Base-by-base conservation (phyloP, 306 rosid genomes). In the Ormosia emarginata region DNA sequence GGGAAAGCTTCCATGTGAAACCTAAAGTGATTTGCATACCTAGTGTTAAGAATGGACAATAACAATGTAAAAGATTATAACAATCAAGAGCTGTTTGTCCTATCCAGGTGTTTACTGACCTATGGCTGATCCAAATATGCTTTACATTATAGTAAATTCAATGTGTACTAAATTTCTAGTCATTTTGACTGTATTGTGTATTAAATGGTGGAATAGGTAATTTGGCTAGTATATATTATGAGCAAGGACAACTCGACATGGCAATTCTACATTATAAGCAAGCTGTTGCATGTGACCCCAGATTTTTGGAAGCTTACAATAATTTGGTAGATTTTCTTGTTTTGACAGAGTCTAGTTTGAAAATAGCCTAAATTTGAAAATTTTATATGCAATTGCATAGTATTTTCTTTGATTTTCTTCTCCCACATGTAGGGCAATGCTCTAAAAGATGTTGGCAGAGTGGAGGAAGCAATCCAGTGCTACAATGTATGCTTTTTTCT, bases 261-360 rank as follows among this genome's bases (percentile, higher is more conserved):
- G 99, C 99, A 62, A 92, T 96, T 82, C 85, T 92, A 79, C 98
- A 96, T 85, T 96, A 93, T 63, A 96, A 94, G 91, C 98, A 91
- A 88, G 99, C 99, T 72, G 90, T 96, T 76, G 57, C 94, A 58
- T 87, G 88, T 69, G 99, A 96, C 81, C 92, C 98, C 81, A 87
- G 96, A 86, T 93, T 96, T 89, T 88, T 96, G 94, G 99, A 96
- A 83, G 99, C 99, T 33, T 96, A 92, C 86, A 96, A 96, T 81
- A 96, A 96, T 84, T 86, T 96, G 99, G 99, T 96, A 76, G 62
- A 93, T 87, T 84, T 8, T 75, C 56, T 69, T 84, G 59, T 47
- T 43, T 7, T 59, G 33, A 57, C 5, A 2, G 49, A 0, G 43
- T 70, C 29, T 75, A 8, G 44, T 71, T 81, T 56, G 2, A 30